Percentiles rank a stretch among this genome's conserved stretches.
These are phyloP conservation scores for Vaccinium vitisidaea DNA, from an alignment of 148 eudicot genomes.

Conservation along the genomic window DNA sequence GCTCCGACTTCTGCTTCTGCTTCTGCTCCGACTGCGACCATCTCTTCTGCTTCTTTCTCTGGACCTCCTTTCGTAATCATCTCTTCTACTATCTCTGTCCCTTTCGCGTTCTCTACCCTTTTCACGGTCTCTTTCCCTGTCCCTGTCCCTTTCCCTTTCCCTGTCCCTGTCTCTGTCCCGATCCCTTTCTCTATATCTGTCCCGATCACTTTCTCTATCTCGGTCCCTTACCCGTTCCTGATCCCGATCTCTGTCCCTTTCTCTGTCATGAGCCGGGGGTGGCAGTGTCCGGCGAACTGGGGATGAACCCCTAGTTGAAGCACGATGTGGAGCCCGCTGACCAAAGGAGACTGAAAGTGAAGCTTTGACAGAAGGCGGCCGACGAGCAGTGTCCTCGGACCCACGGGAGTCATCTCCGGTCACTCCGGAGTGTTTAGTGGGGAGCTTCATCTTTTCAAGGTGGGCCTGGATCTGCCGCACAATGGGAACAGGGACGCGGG, in stretches of 20 bases:
- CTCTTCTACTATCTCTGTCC: slow-evolving; percentile 54
- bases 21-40: slow-evolving; percentile 54
- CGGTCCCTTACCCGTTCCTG: slow-evolving; percentile 31
- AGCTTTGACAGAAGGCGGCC: slow-evolving; percentile 98
- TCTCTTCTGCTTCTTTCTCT: slow-evolving; percentile 64
- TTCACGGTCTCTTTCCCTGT: background rate
- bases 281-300: slow-evolving; percentile 82
- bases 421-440: slow-evolving; percentile 71
- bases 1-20: slow-evolving; percentile 47
- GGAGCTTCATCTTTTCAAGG: slow-evolving; percentile 82
- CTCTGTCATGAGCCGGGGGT: slow-evolving; percentile 56
- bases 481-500: slow-evolving; percentile 88
- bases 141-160: background rate
- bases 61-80: slow-evolving; percentile 50
- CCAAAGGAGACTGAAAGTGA: slow-evolving; percentile 97
- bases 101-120: slow-evolving; percentile 12
- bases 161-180: background rate
- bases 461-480: slow-evolving; percentile 60
- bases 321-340: slow-evolving; percentile 97
- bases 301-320: slow-evolving; percentile 92
- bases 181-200: slow-evolving; percentile 34
- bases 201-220: slow-evolving; percentile 22
- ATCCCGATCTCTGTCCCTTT: slow-evolving; percentile 40
- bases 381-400: slow-evolving; percentile 90
- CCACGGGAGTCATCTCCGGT: slow-evolving; percentile 84